phyloP scores from a whole-genome alignment of 305 asterid genomes.

The Fraxinus platypoda region DNA sequence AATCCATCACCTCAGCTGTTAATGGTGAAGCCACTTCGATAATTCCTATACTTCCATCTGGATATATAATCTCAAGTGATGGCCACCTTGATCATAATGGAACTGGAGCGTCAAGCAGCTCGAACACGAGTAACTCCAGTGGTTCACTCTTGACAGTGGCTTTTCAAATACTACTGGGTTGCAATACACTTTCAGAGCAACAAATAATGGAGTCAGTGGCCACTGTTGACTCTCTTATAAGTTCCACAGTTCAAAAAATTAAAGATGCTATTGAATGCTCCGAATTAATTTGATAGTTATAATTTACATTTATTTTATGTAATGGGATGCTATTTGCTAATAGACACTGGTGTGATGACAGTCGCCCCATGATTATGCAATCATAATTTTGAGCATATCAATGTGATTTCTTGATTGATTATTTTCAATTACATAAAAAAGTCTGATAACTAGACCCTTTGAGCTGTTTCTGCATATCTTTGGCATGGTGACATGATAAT shows the following conservation, averaged over 20 bases:
- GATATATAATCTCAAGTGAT: conserved; percentile 55
- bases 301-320: too few relatives aligned
- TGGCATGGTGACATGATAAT: too few relatives aligned
- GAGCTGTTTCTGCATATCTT: too few relatives aligned
- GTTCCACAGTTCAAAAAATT: conserved; percentile 47
- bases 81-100: conserved; percentile 28
- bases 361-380: neutral
- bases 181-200: conserved; percentile 31
- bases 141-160: conserved; percentile 64
- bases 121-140: neutral
- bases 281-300: neutral
- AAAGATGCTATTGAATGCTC: conserved; percentile 35
- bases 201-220: conserved; percentile 48
- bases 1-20: conserved; percentile 30
- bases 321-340: neutral
- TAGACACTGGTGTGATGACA: neutral
- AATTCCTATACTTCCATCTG: conserved; percentile 61
- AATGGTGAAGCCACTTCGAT: conserved; percentile 37
- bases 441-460: too few relatives aligned
- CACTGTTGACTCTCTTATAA: conserved; percentile 40
- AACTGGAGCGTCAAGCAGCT: conserved; percentile 26
- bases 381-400: neutral
- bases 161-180: conserved; percentile 44
- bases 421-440: too few relatives aligned
- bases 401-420: too few relatives aligned